phyloP scores from a whole-genome alignment of 345 rosid genomes.

The Ceriops decandra region DNA sequence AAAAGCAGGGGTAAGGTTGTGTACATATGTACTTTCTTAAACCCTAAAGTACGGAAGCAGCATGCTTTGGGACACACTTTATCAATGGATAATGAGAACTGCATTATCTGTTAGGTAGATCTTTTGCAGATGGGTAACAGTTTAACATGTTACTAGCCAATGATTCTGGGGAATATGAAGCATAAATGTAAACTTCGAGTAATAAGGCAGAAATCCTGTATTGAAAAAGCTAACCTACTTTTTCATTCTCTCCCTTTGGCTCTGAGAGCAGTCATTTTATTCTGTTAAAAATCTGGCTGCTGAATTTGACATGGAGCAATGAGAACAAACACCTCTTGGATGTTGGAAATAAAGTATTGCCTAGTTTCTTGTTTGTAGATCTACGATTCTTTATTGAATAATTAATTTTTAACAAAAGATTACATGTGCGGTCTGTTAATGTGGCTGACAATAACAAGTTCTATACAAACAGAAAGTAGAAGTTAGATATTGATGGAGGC shows the following conservation, averaged over 20 bases:
- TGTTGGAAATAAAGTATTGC: neutral
- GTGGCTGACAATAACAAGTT: no score
- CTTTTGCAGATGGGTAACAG: neutral
- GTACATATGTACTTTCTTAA: no score
- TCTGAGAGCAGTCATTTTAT: no score
- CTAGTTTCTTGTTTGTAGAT: neutral
- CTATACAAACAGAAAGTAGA: no score
- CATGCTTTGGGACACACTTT: no score
- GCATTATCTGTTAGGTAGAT: no score
- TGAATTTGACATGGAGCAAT: neutral
- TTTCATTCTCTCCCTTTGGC: neutral
- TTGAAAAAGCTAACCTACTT: neutral
- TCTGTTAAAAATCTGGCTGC: neutral
- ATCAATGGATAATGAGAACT: no score
- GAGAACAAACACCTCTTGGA: neutral
- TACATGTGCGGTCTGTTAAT: neutral
- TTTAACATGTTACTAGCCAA: neutral
- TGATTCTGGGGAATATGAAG: neutral
- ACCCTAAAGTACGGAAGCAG: no score
- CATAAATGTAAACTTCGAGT: neutral
- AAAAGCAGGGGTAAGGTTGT: no score
- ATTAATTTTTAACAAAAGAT: neutral
- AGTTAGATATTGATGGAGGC: no score
- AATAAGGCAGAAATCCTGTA: neutral
- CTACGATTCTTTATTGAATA: neutral